Evolutionary conservation across 768 basidiomycete genomes (phyloP), one percentile per base, ranked within the genome.

Genomic region (Austroboletus eburneus): DNA sequence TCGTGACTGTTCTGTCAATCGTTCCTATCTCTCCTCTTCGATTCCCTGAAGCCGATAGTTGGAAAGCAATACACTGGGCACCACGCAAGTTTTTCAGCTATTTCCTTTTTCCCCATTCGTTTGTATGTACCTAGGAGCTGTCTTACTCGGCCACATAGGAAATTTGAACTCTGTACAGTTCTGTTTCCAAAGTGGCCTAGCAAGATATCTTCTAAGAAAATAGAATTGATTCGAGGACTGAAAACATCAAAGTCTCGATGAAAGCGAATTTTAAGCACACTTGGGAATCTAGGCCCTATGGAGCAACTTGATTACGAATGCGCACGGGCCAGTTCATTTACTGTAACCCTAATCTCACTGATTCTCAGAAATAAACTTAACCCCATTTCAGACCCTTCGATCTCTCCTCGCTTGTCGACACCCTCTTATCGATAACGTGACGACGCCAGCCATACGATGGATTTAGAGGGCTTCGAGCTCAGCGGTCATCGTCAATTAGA

Each of bases 391-490:
- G n/a, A n/a, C n/a, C n/a, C n/a, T n/a, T 32, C 7, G 23, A 12
- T 43, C 27, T 36, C 24, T 23, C 18, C 10, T 51, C 27, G 36
- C 34, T 17, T 13, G 27, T 9, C 20, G 39, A 9, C 39, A 30
- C 43, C 43, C 37, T 23, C 29, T 20, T 23, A 23, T 29, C 16
- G 22, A 48, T 27, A 21, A 22, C 30, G 5, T 27, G 7, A 14
- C 30, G 22, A 18, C 39, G 3, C 17, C 10, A 18, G 3, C 10
- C 18, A 18, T 21, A 47, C 38, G 20, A 73, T 73, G 70, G 72
- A 73, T 55, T 47, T 71, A 4, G 72, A 72, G 54, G 65, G 63
- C 27, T 71, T 73, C 42, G 67, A 72, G 39, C 42, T 61, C n/a
- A n/a, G n/a, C n/a, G n/a, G n/a, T 32, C 34, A 44, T 34, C 52